Evolutionary conservation across 75 land plant species (phyloP), one percentile per base, ranked within the genome.

Genomic region (Gnetum montanum): DNA sequence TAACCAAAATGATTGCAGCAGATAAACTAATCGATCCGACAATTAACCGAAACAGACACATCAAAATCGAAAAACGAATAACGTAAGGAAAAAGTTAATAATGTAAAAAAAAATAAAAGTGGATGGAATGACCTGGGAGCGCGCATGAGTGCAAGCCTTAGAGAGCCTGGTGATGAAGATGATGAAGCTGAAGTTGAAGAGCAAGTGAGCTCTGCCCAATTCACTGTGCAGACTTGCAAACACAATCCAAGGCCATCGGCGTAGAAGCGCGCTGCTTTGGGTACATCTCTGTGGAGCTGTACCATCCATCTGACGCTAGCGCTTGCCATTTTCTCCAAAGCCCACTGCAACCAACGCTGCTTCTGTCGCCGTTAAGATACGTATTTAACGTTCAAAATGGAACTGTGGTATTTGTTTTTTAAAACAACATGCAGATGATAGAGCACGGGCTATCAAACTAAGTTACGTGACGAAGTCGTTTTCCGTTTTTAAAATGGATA

Each of bases 251-350:
- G 54, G 3, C 95, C 98, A 38, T 89, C 73, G 2, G 90, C 63
- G 71, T 87, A 92, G 60, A 92, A 88, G 13, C 67, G 51, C 7
- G 97, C 97, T 1, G 97, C 94, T 53, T 62, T 78, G 6, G 97
- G 97, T 19, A 92, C 97, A 66, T 92, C 97, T 60, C 58, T 81
- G 77, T 88, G 89, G 0, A 88, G 71, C 54, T 84, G 86, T 22
- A 92, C 72, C 54, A 92, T 27, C 75, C 87, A 88, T 52, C 82
- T 70, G 55, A 92, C n/a, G 71, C 4, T n/a, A 79, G 31, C 8
- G 88, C 79, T 70, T 58, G 62, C 8, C 61, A 45, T 4, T 24
- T 23, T 13, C 25, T 22, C 15, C 51, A 8, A 8, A 8, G 15
- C 20, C 11, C 10, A n/a, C 20, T 20, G 8, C 10, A 49, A 49